These are phyloP conservation scores for Saccharomycopsis guyanensis DNA, from an alignment of 805 yeast genomes.

Conservation along the genomic window DNA sequence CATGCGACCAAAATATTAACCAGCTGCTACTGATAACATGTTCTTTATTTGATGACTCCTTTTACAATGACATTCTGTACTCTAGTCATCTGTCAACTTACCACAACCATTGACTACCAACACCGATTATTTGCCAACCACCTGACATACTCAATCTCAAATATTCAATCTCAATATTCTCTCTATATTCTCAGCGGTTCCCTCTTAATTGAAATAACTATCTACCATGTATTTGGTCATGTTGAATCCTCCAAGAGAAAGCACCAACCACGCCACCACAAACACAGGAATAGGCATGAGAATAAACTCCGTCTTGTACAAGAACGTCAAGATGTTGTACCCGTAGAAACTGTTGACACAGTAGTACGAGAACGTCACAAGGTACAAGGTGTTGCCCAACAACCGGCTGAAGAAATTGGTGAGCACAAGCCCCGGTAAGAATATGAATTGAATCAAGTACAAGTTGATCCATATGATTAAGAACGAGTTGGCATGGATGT, in stretches of 20 bases:
- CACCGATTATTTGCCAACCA: too few relatives aligned
- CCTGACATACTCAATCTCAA: too few relatives aligned
- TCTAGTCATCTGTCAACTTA: too few relatives aligned
- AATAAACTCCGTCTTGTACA: conserved; percentile 54
- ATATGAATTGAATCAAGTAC: conserved; percentile 65
- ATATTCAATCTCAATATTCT: too few relatives aligned
- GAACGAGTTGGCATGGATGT: conserved; percentile 88
- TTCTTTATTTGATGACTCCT: too few relatives aligned
- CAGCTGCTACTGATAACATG: too few relatives aligned
- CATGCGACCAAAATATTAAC: too few relatives aligned
- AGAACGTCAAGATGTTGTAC: conserved; percentile 67
- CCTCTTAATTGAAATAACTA: conserved; percentile 30
- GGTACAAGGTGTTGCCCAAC: conserved; percentile 72
- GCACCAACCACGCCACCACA: conserved; percentile 47
- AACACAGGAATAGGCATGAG: conserved; percentile 58
- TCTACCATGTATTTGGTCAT: conserved; percentile 60
- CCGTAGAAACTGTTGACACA: conserved; percentile 80
- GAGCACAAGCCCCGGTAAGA: conserved; percentile 62
- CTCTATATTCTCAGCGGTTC: too few relatives aligned
- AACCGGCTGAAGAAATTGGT: conserved; percentile 61
- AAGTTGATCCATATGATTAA: conserved; percentile 69
- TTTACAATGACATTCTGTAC: too few relatives aligned
- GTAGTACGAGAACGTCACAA: conserved; percentile 68
- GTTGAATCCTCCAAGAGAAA: conserved; percentile 60
- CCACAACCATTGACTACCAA: too few relatives aligned